These are phyloP conservation scores for Trypanosoma mega DNA, from an alignment of 208 protist species.

Conservation along the genomic window DNA sequence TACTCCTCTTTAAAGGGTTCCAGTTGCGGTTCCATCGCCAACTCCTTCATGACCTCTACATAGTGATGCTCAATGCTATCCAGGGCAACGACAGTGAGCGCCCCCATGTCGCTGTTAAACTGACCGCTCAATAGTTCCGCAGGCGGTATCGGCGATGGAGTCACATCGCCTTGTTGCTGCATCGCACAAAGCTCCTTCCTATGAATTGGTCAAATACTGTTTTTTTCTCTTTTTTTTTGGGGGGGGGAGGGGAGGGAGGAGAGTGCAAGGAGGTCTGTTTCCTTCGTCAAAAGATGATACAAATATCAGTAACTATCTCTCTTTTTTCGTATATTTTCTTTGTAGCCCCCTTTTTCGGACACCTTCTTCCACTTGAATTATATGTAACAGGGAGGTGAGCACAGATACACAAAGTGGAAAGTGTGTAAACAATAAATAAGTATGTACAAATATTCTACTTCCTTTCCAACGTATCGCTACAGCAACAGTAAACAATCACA, in stretches of 20 bases:
- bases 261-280: too few species aligned
- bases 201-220: too few species aligned
- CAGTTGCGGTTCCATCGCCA: constrained; percentile 93
- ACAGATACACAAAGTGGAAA: too few species aligned
- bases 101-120: too few species aligned
- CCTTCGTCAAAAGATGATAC: too few species aligned
- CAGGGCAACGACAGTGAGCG: constrained; percentile 62
- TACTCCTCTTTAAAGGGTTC: constrained; percentile 96
- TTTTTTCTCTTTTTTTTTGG: too few species aligned
- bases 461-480: constrained; percentile 1
- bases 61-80: constrained; percentile 95
- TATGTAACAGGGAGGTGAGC: too few species aligned
- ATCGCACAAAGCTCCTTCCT: constrained; percentile 1
- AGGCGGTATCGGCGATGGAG: not conserved
- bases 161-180: constrained; percentile 4
- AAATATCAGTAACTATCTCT: too few species aligned
- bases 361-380: too few species aligned
- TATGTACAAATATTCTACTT: too few species aligned
- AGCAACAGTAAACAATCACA: constrained; percentile 1
- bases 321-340: not conserved
- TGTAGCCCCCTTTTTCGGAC: not conserved
- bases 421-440: too few species aligned
- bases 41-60: constrained; percentile 89
- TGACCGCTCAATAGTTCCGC: constrained; percentile 5
- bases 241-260: too few species aligned